Evolutionary conservation across 495 filamentous ascomycete genomes (phyloP), one percentile per base, ranked within the genome.

Genomic region (Penicillium salamii): DNA sequence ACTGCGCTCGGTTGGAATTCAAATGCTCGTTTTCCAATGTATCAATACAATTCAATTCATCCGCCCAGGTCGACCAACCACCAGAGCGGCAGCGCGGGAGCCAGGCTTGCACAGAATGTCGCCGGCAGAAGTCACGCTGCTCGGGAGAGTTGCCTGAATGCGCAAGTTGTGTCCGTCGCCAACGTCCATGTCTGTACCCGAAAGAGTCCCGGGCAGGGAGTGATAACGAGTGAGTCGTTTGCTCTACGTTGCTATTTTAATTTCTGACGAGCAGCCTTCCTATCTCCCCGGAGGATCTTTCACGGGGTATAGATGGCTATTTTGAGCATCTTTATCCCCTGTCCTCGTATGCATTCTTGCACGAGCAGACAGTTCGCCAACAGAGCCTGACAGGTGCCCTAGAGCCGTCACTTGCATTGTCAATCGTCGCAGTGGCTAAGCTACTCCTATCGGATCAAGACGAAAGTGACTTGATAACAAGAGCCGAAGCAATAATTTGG

Each of bases 281-380:
- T 40, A 34, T 44, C 28, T 5, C 18, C 6, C 37, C 11, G 9
- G 26, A 39, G 29, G 46, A 59, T 19, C 33, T 45, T 14, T 8
- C 28, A 6, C 39, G 32, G 5, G 36, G 13, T 3, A 39, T 49
- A 7, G 18, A 49, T 20, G 26, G 35, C 2, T 55, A 36, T 24
- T 57, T 57, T 13, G 17, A 49, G 12, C n/a, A 50, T 19, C 36
- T 57, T 5, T 62, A 62, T 42, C 58, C 54, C 13, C 26, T 58
- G 9, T 46, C 54, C 3, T 44, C 45, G 4, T 62, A 47, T 24
- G 44, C 51, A 1, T 62, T 62, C 33, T 29, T 58, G 11, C 58
- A 62, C 19, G 52, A 57, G 13, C 49, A 48, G 1, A 47, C 58
- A 3, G 42, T 53, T 23, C 45, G 46, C 6, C 36, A 47, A 11